Conservation (phyloP, 306 rosid genomes). For the Sphenostylis stenocarpa region DNA sequence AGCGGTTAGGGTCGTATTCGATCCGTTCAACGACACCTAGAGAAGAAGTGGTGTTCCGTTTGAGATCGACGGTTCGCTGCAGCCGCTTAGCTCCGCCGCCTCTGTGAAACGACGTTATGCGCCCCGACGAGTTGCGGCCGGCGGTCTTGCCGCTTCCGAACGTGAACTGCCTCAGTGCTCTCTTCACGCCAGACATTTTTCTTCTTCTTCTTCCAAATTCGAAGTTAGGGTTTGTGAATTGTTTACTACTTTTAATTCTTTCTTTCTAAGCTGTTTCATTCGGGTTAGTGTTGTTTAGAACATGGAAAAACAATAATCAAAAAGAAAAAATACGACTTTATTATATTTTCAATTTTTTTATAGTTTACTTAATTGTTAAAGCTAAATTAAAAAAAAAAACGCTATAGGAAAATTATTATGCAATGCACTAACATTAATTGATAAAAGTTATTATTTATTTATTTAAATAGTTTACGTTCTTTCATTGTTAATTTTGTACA, state of each 20-base stretch:
- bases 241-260: neutral
- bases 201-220: neutral
- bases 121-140: constrained; percentile 40
- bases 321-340: neutral
- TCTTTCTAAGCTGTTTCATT: neutral
- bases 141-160: constrained; percentile 39
- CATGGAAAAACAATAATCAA: too few relatives aligned
- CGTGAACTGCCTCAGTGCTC: constrained; percentile 40
- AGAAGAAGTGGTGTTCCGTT: constrained; percentile 42
- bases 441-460: neutral
- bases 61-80: constrained; percentile 48
- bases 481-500: neutral
- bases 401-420: neutral
- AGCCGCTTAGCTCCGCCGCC: constrained; percentile 51
- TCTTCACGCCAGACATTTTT: constrained; percentile 34
- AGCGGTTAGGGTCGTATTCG: constrained; percentile 59
- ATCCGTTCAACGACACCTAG: constrained; percentile 48
- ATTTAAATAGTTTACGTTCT: neutral
- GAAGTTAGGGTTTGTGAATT: neutral
- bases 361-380: too few relatives aligned
- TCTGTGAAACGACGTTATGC: constrained; percentile 41
- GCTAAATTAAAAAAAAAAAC: too few relatives aligned
- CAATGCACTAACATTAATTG: too few relatives aligned
- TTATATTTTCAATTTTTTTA: too few relatives aligned
- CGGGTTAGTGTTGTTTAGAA: neutral